A percentile compares a stretch with the other conserved stretches of the same genome.
Conservation (phyloP, 2,329 filamentous ascomycete genomes). For the Periglandula ipomoeae region DNA sequence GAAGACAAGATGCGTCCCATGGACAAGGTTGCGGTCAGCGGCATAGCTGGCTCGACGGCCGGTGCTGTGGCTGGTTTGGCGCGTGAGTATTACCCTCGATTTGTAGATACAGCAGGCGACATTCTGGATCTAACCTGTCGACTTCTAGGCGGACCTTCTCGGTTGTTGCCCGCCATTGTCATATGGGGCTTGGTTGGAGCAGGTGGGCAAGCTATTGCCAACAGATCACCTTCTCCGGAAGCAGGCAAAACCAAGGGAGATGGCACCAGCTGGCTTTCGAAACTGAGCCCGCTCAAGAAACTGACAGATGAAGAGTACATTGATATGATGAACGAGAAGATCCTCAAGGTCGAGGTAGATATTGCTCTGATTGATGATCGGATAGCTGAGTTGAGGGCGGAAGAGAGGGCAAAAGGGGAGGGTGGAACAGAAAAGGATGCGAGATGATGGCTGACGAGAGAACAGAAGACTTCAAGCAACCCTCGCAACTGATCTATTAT, state of each 20-base stretch:
- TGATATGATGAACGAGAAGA: slow-evolving; percentile 59
- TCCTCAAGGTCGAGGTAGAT: slow-evolving; percentile 63
- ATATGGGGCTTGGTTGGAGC: slow-evolving; percentile 36
- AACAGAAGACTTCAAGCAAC: too few relatives aligned
- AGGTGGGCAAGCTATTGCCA: slow-evolving; percentile 29
- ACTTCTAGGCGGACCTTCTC: slow-evolving; percentile 38
- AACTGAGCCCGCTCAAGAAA: slow-evolving; percentile 62
- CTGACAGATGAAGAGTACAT: slow-evolving; percentile 67
- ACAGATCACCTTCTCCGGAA: slow-evolving; percentile 19
- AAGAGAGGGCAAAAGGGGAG: slow-evolving; percentile 1
- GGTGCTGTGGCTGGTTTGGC: slow-evolving; percentile 50
- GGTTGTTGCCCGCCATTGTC: slow-evolving; percentile 41
- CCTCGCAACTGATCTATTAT: too few relatives aligned
- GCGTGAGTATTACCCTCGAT: slow-evolving; percentile 33
- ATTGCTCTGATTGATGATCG: slow-evolving; percentile 72
- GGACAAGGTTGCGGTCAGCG: slow-evolving; percentile 59
- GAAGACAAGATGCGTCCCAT: slow-evolving; percentile 42
- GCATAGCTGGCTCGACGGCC: slow-evolving; percentile 61
- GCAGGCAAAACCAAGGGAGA: slow-evolving; percentile 27
- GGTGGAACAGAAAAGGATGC: not conserved
- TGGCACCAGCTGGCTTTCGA: slow-evolving; percentile 38
- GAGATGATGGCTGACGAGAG: not conserved
- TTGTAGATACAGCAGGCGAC: not conserved
- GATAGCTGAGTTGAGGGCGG: slow-evolving; percentile 37
- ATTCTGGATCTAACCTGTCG: not conserved